A percentile compares a stretch with the other conserved stretches of the same genome.
Evolutionary conservation across 2,329 filamentous ascomycete species (phyloP).

Genomic region (Aspergillus floridensis): DNA sequence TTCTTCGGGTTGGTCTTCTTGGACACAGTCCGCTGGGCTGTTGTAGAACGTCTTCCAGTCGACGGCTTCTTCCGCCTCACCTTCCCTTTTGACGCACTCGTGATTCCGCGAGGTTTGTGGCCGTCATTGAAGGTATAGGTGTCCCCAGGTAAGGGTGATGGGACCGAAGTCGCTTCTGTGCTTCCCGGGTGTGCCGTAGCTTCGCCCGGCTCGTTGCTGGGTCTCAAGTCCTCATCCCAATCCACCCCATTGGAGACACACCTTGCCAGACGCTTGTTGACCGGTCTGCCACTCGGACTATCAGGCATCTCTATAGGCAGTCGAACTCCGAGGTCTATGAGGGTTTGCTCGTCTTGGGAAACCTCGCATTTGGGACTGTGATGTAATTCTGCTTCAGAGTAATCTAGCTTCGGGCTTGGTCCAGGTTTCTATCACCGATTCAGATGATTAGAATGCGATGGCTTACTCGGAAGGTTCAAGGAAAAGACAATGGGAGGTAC

Average conservation of each 20-base stretch:
- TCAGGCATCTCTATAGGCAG: constrained; percentile 1
- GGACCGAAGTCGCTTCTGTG: constrained; percentile 14
- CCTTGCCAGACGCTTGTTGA: constrained; percentile 6
- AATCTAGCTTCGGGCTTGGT: background rate
- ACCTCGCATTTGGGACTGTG: background rate
- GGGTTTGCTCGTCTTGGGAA: background rate
- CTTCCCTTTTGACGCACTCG: background rate
- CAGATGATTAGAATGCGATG: background rate
- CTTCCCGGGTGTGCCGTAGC: background rate
- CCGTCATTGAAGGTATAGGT: background rate
- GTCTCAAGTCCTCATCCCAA: constrained; percentile 32
- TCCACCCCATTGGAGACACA: constrained; percentile 18
- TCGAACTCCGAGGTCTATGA: background rate
- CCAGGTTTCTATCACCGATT: background rate
- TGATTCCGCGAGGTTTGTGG: background rate
- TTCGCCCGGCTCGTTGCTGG: constrained; percentile 20
- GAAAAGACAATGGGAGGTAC: background rate
- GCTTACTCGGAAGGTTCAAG: background rate
- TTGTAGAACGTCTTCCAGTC: background rate
- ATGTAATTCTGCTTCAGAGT: background rate
- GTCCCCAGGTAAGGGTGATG: constrained; percentile 14
- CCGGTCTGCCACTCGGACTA: constrained; percentile 17
- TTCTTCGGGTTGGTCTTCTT: background rate
- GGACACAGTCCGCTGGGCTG: background rate
- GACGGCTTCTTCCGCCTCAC: background rate